Conservation (phyloP, 306 rosid species). For the Corylus heterophylla region DNA sequence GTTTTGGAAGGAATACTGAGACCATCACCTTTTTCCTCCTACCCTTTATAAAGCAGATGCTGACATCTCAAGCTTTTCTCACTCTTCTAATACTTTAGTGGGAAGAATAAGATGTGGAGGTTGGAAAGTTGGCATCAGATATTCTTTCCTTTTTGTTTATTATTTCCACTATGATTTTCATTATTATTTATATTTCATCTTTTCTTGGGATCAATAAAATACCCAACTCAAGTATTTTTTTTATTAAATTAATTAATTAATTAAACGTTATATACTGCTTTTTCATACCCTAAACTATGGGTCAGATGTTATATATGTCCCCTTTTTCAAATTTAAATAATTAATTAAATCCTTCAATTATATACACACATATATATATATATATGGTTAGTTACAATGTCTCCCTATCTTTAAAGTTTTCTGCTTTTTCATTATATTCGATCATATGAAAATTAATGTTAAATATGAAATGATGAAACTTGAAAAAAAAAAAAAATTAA, state of each 20-base stretch:
- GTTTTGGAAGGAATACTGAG: slow-evolving; percentile 58
- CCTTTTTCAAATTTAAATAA: too few species aligned
- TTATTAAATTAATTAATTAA: not conserved
- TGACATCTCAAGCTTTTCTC: slow-evolving; percentile 48
- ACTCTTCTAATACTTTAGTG: slow-evolving; percentile 30
- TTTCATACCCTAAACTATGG: too few species aligned
- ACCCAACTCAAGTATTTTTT: not conserved
- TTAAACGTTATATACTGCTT: not conserved
- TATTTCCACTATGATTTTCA: slow-evolving; percentile 15
- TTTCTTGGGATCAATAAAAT: slow-evolving; percentile 30
- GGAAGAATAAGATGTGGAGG: not conserved
- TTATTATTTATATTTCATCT: slow-evolving; percentile 11
- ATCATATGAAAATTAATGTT: too few species aligned
- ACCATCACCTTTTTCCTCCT: slow-evolving; percentile 40
- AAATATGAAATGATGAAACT: too few species aligned
- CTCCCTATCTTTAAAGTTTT: too few species aligned
- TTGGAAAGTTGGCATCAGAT: slow-evolving; percentile 32
- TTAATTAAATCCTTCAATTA: too few species aligned
- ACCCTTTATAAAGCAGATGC: slow-evolving; percentile 60
- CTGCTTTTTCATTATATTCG: too few species aligned
- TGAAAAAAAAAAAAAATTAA: too few species aligned
- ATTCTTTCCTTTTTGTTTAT: slow-evolving; percentile 31
- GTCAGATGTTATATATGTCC: too few species aligned
- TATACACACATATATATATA: too few species aligned
- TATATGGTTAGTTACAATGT: too few species aligned